phyloP scores from a whole-genome alignment of 768 basidiomycete genomes.

The Favolaschia claudopus region DNA sequence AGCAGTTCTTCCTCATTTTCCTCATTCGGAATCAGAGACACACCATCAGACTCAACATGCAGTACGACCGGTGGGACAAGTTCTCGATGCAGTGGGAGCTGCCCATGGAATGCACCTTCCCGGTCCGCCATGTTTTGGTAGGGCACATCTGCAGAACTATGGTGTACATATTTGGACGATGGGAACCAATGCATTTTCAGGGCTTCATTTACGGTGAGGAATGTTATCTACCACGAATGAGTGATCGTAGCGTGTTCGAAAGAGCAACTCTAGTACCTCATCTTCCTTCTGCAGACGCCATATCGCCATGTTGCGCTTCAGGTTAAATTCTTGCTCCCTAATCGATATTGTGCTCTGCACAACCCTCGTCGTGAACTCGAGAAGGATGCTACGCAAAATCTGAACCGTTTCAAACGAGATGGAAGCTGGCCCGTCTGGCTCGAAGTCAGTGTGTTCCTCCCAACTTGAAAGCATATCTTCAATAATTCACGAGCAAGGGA shows the following conservation, averaged over 20 bases:
- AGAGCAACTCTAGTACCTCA: constrained; percentile 39
- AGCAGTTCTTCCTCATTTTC: constrained; percentile 45
- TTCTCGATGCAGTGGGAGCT: constrained; percentile 34
- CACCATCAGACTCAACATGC: constrained; percentile 13
- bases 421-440: constrained; percentile 32
- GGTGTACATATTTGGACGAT: not conserved
- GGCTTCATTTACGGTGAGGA: constrained; percentile 28
- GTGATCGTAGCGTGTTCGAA: not conserved
- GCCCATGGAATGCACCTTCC: constrained; percentile 24
- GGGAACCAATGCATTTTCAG: constrained; percentile 13
- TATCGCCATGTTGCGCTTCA: constrained; percentile 67
- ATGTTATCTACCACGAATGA: constrained; percentile 1
- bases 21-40: constrained; percentile 30
- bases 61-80: constrained; percentile 31
- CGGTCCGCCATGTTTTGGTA: too few species aligned
- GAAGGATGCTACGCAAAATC: constrained; percentile 52
- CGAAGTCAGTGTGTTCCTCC: too few species aligned
- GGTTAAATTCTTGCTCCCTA: constrained; percentile 63
- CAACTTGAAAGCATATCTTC: constrained; percentile 29
- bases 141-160: not conserved
- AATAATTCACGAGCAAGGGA: not conserved
- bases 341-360: constrained; percentile 59
- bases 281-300: constrained; percentile 59
- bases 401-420: constrained; percentile 60
- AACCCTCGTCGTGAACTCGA: constrained; percentile 59